Evolutionary conservation across 202 grass and related monocot species (phyloP).

Genomic region (Panicum virgatum): DNA sequence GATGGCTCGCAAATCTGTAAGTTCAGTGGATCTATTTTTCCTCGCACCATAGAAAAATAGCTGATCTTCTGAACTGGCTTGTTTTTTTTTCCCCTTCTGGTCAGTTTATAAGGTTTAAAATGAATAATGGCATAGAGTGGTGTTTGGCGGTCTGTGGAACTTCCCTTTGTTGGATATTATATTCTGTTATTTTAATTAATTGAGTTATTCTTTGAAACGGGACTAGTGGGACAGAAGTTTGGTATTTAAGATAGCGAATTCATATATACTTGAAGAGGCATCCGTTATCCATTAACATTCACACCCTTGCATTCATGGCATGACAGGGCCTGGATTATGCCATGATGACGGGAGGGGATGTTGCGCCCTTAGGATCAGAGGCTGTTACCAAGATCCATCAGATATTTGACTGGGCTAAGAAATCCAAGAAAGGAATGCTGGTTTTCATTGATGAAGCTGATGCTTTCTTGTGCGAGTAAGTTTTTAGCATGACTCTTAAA

Average conservation of each 20-base stretch:
- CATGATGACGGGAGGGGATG: slow-evolving; percentile 99
- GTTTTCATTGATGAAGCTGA: slow-evolving; percentile 98
- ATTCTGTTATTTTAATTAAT: neutral
- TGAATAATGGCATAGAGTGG: neutral
- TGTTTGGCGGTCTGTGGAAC: neutral
- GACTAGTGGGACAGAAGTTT: neutral
- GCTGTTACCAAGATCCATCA: slow-evolving; percentile 98
- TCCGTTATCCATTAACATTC: neutral
- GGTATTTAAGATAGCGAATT: slow-evolving; percentile 11
- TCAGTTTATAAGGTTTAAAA: neutral
- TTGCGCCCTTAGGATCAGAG: slow-evolving; percentile 81
- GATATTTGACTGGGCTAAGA: slow-evolving; percentile 99
- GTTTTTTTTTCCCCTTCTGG: slow-evolving; percentile 2
- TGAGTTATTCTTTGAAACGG: neutral
- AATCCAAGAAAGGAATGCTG: slow-evolving; percentile 80
- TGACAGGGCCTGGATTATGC: slow-evolving; percentile 92
- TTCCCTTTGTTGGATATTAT: neutral
- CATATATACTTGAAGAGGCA: neutral
- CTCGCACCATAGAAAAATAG: neutral
- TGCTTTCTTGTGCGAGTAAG: slow-evolving; percentile 99
- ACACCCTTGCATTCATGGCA: neutral
- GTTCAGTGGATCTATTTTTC: slow-evolving; percentile 15
- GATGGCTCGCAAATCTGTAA: slow-evolving; percentile 96
- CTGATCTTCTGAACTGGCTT: neutral
- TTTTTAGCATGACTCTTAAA: slow-evolving; percentile 28